Conservation (phyloP, 306 rosid genomes). For the Casuarina cunninghamiana region DNA sequence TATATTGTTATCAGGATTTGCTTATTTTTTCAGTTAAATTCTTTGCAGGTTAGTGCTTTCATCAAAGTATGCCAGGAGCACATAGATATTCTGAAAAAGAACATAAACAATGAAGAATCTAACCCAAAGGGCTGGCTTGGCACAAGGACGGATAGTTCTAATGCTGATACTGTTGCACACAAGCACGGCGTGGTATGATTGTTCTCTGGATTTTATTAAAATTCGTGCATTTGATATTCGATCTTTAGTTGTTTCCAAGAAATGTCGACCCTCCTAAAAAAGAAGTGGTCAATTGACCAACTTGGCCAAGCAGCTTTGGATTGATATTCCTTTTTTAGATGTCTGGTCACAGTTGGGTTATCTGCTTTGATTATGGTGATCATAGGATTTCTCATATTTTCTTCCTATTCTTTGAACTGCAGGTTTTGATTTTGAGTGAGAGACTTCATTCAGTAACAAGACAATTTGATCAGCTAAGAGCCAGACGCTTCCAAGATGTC, state of each 20-base stretch:
- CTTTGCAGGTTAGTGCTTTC: slow-evolving; percentile 80
- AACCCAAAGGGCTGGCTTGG: slow-evolving; percentile 90
- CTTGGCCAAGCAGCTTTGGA: neutral
- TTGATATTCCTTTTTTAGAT: neutral
- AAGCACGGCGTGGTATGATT: slow-evolving; percentile 97
- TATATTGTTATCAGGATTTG: slow-evolving; percentile 11
- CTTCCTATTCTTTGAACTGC: slow-evolving; percentile 15
- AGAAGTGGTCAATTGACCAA: neutral
- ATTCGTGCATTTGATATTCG: slow-evolving; percentile 6
- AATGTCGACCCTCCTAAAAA: neutral
- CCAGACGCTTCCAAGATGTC: slow-evolving; percentile 86
- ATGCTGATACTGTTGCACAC: slow-evolving; percentile 85
- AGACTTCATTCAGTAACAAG: slow-evolving; percentile 83
- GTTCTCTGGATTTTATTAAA: slow-evolving; percentile 20
- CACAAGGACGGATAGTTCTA: slow-evolving; percentile 52
- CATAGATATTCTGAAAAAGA: slow-evolving; percentile 78
- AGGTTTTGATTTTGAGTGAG: slow-evolving; percentile 91
- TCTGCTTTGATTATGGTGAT: slow-evolving; percentile 5
- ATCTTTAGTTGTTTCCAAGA: neutral
- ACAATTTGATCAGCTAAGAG: slow-evolving; percentile 92
- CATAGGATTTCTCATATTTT: slow-evolving; percentile 2
- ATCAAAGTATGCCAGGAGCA: slow-evolving; percentile 94
- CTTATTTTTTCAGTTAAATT: slow-evolving; percentile 17
- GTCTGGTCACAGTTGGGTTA: neutral
- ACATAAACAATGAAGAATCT: slow-evolving; percentile 66